A percentile compares a stretch with the other conserved stretches of the same genome.
Evolutionary conservation across 441 rosid genomes (phyloP).

Genomic region (Bruguiera hainesii): DNA sequence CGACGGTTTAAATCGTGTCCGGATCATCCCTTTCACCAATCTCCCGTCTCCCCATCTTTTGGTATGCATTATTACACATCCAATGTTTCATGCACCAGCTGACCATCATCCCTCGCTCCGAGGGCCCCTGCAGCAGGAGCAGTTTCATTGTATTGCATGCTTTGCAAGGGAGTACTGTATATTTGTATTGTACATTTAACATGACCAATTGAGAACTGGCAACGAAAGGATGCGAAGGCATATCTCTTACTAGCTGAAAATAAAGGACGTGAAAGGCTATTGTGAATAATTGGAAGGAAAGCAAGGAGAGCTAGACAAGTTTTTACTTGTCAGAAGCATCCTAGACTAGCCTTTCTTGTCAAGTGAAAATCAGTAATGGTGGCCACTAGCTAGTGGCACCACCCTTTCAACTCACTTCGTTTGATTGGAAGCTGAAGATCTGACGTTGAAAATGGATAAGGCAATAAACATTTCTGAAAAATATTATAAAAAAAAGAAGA

Average conservation of each 20-base stretch:
- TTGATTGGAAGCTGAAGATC: slow-evolving; percentile 9
- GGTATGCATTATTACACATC: too few relatives aligned
- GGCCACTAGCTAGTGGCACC: slow-evolving; percentile 3
- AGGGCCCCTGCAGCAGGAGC: neutral
- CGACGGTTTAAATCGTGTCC: too few relatives aligned
- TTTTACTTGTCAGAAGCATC: neutral
- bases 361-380: neutral
- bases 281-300: slow-evolving; percentile 20
- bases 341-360: slow-evolving; percentile 6
- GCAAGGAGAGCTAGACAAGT: slow-evolving; percentile 4
- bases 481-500: too few relatives aligned
- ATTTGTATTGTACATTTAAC: neutral
- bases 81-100: too few relatives aligned
- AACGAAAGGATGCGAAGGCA: slow-evolving; percentile 9
- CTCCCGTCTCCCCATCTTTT: too few relatives aligned
- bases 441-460: neutral
- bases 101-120: too few relatives aligned
- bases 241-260: slow-evolving; percentile 14
- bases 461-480: too few relatives aligned
- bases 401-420: slow-evolving; percentile 10
- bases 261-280: slow-evolving; percentile 13
- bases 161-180: neutral
- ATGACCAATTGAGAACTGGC: slow-evolving; percentile 4
- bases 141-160: neutral
- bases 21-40: too few relatives aligned